A percentile compares a stretch with the other conserved stretches of the same genome.
Conservation (phyloP, 2,329 filamentous ascomycete species). For the Metarhizium sp. region DNA sequence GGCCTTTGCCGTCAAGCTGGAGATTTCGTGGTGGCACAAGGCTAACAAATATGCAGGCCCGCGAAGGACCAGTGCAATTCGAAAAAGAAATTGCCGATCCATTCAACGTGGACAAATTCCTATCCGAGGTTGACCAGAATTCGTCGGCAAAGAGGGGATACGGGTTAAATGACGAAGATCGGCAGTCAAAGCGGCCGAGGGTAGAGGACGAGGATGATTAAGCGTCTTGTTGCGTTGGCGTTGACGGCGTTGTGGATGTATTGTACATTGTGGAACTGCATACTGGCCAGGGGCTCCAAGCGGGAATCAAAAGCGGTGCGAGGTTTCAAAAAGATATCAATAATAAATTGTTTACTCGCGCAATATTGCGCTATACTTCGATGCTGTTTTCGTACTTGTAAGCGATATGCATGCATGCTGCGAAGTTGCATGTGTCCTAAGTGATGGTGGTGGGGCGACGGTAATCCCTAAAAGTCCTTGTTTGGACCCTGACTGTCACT, state of each 20-base stretch:
- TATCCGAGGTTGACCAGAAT: slow-evolving; percentile 65
- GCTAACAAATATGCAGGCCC: slow-evolving; percentile 41
- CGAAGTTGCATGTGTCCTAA: too few relatives aligned
- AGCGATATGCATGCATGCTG: too few relatives aligned
- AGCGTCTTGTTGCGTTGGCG: neutral
- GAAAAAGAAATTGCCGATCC: slow-evolving; percentile 81
- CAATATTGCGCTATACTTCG: too few relatives aligned
- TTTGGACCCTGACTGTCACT: too few relatives aligned
- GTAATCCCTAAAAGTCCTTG: too few relatives aligned
- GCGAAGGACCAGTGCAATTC: slow-evolving; percentile 91
- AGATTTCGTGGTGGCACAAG: neutral
- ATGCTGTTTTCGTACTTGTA: too few relatives aligned
- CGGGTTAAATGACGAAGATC: slow-evolving; percentile 60
- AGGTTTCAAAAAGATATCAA: neutral
- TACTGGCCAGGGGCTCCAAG: neutral
- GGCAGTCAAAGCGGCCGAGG: slow-evolving; percentile 62
- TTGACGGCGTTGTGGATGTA: neutral
- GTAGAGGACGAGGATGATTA: slow-evolving; percentile 54
- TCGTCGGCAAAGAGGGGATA: slow-evolving; percentile 63
- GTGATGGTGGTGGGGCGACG: too few relatives aligned
- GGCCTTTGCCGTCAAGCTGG: neutral
- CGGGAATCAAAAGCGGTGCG: neutral
- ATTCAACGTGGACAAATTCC: slow-evolving; percentile 90
- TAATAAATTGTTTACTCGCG: neutral
- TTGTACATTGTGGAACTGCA: neutral